phyloP scores from a whole-genome alignment of 2,329 filamentous ascomycete genomes.

The Trichoderma breve region DNA sequence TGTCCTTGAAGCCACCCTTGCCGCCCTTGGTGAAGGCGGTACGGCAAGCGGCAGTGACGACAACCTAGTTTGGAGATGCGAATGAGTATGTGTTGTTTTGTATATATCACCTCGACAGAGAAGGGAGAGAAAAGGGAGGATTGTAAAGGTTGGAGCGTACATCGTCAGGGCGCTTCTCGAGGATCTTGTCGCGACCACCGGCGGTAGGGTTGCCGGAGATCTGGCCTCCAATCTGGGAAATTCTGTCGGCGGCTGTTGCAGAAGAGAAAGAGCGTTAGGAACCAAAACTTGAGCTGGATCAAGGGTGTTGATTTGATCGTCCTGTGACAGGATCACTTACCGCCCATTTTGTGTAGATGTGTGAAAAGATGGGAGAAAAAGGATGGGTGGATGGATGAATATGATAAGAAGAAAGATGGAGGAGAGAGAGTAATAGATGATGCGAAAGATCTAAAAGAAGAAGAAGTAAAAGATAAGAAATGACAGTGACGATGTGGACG shows the following conservation, averaged over 20 bases:
- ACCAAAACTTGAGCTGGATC: background rate
- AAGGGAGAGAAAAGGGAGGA: conserved; percentile 35
- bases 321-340: conserved; percentile 30
- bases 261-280: conserved; percentile 17
- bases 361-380: background rate
- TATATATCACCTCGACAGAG: background rate
- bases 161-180: conserved; percentile 67
- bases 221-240: conserved; percentile 62
- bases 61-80: conserved; percentile 54
- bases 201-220: conserved; percentile 58
- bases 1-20: conserved; percentile 95
- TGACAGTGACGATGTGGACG: background rate
- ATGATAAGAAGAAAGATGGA: too few species aligned
- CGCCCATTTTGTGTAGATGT: conserved; percentile 37
- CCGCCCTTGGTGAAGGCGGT: conserved; percentile 91
- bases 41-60: conserved; percentile 88
- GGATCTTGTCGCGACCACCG: conserved; percentile 53
- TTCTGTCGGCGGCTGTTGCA: conserved; percentile 53
- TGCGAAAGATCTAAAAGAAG: background rate
- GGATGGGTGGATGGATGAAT: background rate
- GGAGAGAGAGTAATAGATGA: background rate
- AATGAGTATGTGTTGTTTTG: background rate
- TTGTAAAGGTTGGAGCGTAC: conserved; percentile 27
- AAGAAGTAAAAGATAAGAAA: background rate
- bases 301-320: background rate